These are phyloP conservation scores for Grosmannia clavigera DNA, from an alignment of 2,329 filamentous ascomycete species.

Conservation along the genomic window DNA sequence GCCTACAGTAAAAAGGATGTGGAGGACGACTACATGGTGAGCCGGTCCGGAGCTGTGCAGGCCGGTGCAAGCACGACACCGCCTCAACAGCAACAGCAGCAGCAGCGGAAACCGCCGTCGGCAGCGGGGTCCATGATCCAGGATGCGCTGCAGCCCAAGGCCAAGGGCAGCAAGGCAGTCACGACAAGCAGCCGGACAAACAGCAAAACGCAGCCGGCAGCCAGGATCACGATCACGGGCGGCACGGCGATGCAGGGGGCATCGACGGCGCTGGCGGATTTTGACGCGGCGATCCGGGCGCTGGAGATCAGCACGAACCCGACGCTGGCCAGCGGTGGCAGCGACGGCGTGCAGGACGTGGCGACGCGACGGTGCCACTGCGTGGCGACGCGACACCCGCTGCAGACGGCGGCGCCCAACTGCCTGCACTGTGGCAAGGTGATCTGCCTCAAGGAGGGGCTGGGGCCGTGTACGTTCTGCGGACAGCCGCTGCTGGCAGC, in stretches of 20 bases:
- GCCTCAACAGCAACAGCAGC: conserved; percentile 19
- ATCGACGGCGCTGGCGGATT: conserved; percentile 57
- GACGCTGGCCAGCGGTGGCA: conserved; percentile 29
- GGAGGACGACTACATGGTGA: conserved; percentile 61
- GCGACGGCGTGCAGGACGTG: conserved; percentile 29
- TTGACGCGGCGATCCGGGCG: conserved; percentile 72
- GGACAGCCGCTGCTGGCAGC: conserved; percentile 57
- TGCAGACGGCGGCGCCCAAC: conserved; percentile 85
- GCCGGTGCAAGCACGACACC: conserved; percentile 26
- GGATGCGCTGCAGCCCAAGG: conserved; percentile 45
- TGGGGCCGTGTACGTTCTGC: conserved; percentile 91
- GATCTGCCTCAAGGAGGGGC: conserved; percentile 83
- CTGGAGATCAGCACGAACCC: conserved; percentile 91
- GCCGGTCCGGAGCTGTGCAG: conserved; percentile 18
- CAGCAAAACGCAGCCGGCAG: conserved; percentile 19
- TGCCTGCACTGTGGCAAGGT: conserved; percentile 90
- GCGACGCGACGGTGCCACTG: conserved; percentile 67
- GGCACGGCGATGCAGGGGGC: conserved; percentile 74
- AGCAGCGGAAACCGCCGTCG: conserved; percentile 34
- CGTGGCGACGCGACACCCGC: conserved; percentile 74
- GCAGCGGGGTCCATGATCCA: conserved; percentile 72
- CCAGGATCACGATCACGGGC: conserved; percentile 52
- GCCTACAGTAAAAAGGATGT: conserved; percentile 63
- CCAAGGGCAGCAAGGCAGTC: conserved; percentile 35
- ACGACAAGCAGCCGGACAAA: background rate